A percentile compares a stretch with the other conserved stretches of the same genome.
phyloP scores from a whole-genome alignment of 805 yeast genomes.

The Starmerella vitae region DNA sequence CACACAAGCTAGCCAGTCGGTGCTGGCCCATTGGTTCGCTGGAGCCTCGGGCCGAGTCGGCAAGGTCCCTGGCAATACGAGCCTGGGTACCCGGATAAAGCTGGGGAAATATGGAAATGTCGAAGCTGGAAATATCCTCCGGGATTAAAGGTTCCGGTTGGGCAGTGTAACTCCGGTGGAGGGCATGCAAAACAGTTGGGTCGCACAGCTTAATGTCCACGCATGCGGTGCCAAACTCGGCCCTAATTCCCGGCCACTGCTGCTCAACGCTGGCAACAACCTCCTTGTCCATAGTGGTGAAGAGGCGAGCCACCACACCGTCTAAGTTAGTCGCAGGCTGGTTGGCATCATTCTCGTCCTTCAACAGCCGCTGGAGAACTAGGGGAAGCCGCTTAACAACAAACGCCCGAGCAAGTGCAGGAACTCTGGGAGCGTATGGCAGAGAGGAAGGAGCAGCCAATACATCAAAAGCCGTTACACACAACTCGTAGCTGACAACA shows the following conservation, averaged over 20 bases:
- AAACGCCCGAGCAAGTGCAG: slow-evolving; percentile 24
- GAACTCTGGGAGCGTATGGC: neutral
- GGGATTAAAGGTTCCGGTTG: slow-evolving; percentile 3
- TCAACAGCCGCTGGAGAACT: slow-evolving; percentile 28
- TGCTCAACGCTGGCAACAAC: slow-evolving; percentile 17
- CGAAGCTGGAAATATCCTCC: neutral
- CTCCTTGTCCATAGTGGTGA: slow-evolving; percentile 22
- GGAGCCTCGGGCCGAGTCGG: slow-evolving; percentile 7
- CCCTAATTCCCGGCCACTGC: slow-evolving; percentile 9
- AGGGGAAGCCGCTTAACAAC: slow-evolving; percentile 37
- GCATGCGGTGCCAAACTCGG: slow-evolving; percentile 16
- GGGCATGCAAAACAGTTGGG: slow-evolving; percentile 18
- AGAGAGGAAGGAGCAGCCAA: slow-evolving; percentile 8
- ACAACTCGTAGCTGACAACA: slow-evolving; percentile 29
- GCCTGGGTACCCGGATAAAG: slow-evolving; percentile 11
- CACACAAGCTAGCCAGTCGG: slow-evolving; percentile 28
- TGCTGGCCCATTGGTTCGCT: slow-evolving; percentile 4
- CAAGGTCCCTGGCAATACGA: slow-evolving; percentile 7
- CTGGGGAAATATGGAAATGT: neutral
- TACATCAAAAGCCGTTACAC: slow-evolving; percentile 34
- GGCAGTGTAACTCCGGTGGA: slow-evolving; percentile 16
- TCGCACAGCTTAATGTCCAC: slow-evolving; percentile 20
- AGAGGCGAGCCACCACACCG: slow-evolving; percentile 22
- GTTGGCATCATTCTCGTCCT: slow-evolving; percentile 23
- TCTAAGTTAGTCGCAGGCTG: slow-evolving; percentile 29